Evolutionary conservation across 2,329 filamentous ascomycete genomes (phyloP), one percentile per base, ranked within the genome.

Genomic region (Colletotrichum euphorbiae): DNA sequence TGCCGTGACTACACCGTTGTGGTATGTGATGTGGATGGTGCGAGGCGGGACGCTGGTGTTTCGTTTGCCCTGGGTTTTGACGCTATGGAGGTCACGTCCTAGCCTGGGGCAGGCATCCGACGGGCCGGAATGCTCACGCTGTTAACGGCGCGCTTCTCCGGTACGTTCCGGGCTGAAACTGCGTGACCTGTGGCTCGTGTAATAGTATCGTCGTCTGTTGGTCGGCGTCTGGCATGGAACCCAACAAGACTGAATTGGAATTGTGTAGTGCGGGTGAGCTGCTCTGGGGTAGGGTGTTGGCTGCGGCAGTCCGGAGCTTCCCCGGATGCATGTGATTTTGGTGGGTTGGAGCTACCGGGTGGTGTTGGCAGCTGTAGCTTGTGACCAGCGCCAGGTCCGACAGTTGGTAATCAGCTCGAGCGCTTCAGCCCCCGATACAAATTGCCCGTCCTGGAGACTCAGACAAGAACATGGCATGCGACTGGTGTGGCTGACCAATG

Each of bases 81-180:
- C n/a, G 54, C 50, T 42, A 12, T 50, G 17, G 24, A 54, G 66
- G 60, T 70, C 69, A 70, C 59, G 69, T 70, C 69, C 69, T 70
- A 50, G 59, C 45, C 57, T 40, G 54, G 52, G 33, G n/a, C 46
- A 61, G 58, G 17, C 12, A 28, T 24, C 28, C 54, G 52, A 54
- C 8, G 52, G 61, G 46, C 58, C 13, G 24, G 36, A 19, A 21
- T 57, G 51, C 36, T 48, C 43, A 43, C 28, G 21, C n/a, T 40
- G 46, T 5, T 4, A 3, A 36, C 31, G 54, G 40, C 17, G 45
- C 38, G 9, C 42, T 43, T 45, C 38, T 38, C 5, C 40, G 19
- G 46, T 15, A 45, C 13, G 55, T 45, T n/a, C 7, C 42, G 36
- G 6, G n/a, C 15, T 31, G 17, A 9, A 15, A 42, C 36, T 19